These are phyloP conservation scores for Herpetospermum pedunculosum DNA, from an alignment of 306 rosid species.

Conservation along the genomic window DNA sequence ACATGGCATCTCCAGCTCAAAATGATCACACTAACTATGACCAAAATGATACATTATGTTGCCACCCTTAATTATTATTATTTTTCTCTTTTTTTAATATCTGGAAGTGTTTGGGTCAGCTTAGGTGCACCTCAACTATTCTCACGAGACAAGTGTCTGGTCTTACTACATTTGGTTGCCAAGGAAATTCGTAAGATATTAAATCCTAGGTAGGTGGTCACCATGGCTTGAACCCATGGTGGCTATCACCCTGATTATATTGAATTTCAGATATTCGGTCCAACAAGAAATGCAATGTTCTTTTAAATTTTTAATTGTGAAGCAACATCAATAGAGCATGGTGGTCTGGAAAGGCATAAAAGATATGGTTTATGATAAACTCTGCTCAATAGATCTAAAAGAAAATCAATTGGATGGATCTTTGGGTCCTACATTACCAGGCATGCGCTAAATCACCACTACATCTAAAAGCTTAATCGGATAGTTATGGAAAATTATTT, in stretches of 20 bases:
- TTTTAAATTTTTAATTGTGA: not conserved
- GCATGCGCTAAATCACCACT: not conserved
- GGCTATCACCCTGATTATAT: not conserved
- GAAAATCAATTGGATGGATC: not conserved
- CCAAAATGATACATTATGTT: too few species aligned
- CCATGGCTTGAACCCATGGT: too few species aligned
- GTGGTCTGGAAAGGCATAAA: not conserved
- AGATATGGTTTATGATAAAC: not conserved
- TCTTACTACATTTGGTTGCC: too few species aligned
- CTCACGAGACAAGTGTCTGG: too few species aligned
- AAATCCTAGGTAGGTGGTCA: too few species aligned
- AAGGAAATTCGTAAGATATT: too few species aligned
- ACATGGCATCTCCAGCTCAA: not conserved
- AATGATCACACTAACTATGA: not conserved
- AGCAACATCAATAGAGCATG: not conserved
- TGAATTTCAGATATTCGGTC: not conserved
- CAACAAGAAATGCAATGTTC: constrained; percentile 1
- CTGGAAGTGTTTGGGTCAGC: too few species aligned
- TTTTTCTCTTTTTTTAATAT: too few species aligned
- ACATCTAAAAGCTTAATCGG: not conserved
- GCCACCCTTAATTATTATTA: too few species aligned
- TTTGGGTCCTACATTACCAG: not conserved
- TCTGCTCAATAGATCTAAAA: not conserved
- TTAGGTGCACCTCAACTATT: too few species aligned
- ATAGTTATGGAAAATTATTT: not conserved